Percentiles rank a stretch among this genome's conserved stretches.
Conservation (phyloP, 1,284 basidiomycete species). For the Testicularia cyperi region DNA sequence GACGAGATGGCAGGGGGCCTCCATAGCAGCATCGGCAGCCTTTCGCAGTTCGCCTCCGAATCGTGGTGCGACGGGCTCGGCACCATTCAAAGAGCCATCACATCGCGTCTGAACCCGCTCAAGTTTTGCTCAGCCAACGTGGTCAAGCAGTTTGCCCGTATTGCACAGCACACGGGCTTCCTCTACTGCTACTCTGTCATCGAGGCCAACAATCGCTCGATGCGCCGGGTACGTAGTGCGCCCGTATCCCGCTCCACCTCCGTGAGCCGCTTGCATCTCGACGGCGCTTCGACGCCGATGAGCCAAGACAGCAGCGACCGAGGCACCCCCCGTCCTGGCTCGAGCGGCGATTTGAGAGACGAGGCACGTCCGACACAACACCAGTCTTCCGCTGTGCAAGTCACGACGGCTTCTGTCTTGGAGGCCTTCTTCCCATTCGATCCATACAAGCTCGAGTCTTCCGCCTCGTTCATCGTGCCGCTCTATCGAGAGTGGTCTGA, state of each 20-base stretch:
- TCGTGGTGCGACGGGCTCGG: conserved; percentile 80
- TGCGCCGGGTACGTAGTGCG: conserved; percentile 15
- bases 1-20: conserved; percentile 34
- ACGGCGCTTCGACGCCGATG: conserved; percentile 12
- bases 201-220: conserved; percentile 69
- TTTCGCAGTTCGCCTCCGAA: conserved; percentile 23
- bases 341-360: neutral
- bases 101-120: conserved; percentile 83
- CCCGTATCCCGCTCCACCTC: conserved; percentile 23
- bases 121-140: conserved; percentile 75
- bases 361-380: neutral
- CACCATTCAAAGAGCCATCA: conserved; percentile 78
- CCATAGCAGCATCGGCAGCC: conserved; percentile 31
- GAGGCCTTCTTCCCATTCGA: conserved; percentile 99
- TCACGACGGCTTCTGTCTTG: conserved; percentile 64
- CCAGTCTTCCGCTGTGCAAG: conserved; percentile 2
- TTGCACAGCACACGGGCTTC: conserved; percentile 87
- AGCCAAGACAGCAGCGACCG: conserved; percentile 25
- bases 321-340: conserved; percentile 13
- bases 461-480: conserved; percentile 62
- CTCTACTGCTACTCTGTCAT: conserved; percentile 93
- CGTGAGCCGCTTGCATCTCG: conserved; percentile 19
- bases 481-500: conserved; percentile 66
- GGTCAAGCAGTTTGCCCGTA: conserved; percentile 88
- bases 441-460: conserved; percentile 81